Evolutionary conservation across 2,329 filamentous ascomycete genomes (phyloP).

Genomic region (Ophiocordyceps polyrhachis-furcata): DNA sequence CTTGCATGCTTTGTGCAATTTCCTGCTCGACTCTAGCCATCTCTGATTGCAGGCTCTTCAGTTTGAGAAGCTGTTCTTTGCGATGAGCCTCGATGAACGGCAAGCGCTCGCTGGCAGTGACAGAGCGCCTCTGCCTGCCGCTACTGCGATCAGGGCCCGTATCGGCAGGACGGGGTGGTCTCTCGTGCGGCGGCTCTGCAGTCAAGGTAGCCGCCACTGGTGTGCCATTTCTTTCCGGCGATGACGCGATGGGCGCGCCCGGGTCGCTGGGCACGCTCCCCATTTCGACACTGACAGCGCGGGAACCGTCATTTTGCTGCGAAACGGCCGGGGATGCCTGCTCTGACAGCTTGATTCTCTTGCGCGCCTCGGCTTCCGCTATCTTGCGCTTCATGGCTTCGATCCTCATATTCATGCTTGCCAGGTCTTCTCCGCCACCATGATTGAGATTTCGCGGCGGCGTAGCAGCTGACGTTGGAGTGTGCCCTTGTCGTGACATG

Average conservation of each 20-base stretch:
- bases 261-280: not conserved
- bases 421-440: slow-evolving; percentile 21
- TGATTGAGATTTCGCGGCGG: slow-evolving; percentile 16
- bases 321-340: slow-evolving; percentile 13
- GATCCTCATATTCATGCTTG: slow-evolving; percentile 37
- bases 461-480: slow-evolving; percentile 19
- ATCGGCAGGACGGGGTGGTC: not conserved
- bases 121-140: slow-evolving; percentile 11
- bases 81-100: slow-evolving; percentile 17
- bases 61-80: slow-evolving; percentile 22
- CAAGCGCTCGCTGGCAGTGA: slow-evolving; percentile 17
- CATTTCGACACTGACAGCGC: slow-evolving; percentile 9
- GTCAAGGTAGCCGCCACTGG: not conserved
- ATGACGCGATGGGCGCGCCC: not conserved
- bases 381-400: slow-evolving; percentile 41
- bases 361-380: slow-evolving; percentile 37
- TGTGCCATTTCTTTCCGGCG: not conserved
- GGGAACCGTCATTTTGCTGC: slow-evolving; percentile 8
- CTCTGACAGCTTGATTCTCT: slow-evolving; percentile 20
- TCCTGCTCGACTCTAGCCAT: slow-evolving; percentile 29
- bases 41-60: slow-evolving; percentile 27
- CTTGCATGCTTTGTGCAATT: slow-evolving; percentile 18
- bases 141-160: not conserved
- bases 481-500: slow-evolving; percentile 19
- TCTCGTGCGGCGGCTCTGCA: not conserved